A percentile compares a stretch with the other conserved stretches of the same genome.
These are phyloP conservation scores for Pseudozyma pruni DNA, from an alignment of 1,284 basidiomycete genomes.

Conservation along the genomic window DNA sequence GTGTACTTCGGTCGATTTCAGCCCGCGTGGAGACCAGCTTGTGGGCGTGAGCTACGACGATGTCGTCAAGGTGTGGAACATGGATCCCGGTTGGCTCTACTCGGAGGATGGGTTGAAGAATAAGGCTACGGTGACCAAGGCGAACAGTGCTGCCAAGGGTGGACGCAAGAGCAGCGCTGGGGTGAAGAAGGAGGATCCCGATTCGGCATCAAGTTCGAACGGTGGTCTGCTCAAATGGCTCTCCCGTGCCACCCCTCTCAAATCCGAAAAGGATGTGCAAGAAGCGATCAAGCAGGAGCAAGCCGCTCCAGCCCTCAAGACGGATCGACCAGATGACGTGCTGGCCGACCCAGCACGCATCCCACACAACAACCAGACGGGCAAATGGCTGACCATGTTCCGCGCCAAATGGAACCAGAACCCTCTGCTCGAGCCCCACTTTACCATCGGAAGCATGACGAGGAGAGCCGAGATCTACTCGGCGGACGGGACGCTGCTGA, in stretches of 20 bases:
- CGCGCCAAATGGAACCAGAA: slow-evolving; percentile 61
- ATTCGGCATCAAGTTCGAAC: neutral
- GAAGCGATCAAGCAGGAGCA: slow-evolving; percentile 29
- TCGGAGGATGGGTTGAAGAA: slow-evolving; percentile 28
- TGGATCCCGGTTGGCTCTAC: slow-evolving; percentile 35
- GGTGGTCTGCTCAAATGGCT: slow-evolving; percentile 29
- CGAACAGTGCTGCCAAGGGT: slow-evolving; percentile 1
- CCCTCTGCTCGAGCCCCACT: slow-evolving; percentile 55
- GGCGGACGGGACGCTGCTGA: slow-evolving; percentile 51
- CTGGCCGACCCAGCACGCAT: slow-evolving; percentile 40
- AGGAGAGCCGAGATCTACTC: slow-evolving; percentile 61
- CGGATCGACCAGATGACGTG: slow-evolving; percentile 37
- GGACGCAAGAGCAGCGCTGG: slow-evolving; percentile 7
- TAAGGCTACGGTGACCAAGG: slow-evolving; percentile 15
- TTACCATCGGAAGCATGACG: slow-evolving; percentile 64
- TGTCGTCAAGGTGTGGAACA: slow-evolving; percentile 53
- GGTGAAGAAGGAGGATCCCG: slow-evolving; percentile 32
- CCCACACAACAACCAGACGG: slow-evolving; percentile 66
- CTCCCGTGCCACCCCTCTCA: slow-evolving; percentile 20
- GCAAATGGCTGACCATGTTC: slow-evolving; percentile 67
- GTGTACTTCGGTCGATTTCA: slow-evolving; percentile 63
- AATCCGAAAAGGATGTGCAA: slow-evolving; percentile 26
- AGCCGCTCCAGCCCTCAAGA: neutral
- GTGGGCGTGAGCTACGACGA: slow-evolving; percentile 63
- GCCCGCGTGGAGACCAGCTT: slow-evolving; percentile 57